Evolutionary conservation across 2,329 filamentous ascomycete species (phyloP), one percentile per base, ranked within the genome.

Genomic region (Colletotrichum echinochloae): DNA sequence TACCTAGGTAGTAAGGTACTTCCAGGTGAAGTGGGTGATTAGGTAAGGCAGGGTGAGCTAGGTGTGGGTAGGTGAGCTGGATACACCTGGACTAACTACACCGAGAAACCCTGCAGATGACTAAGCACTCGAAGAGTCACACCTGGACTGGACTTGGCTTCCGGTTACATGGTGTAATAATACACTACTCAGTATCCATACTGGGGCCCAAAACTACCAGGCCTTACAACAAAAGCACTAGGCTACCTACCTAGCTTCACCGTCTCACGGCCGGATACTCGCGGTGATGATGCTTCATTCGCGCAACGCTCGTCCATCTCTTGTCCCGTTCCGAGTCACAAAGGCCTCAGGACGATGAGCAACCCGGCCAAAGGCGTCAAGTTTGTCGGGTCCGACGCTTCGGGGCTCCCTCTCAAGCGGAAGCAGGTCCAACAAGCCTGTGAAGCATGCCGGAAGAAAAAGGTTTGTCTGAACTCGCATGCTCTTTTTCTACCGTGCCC

Each of bases 381-480:
- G 75, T 90, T 90, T 76, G 85, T 90, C 67, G 86, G 83, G 63
- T 86, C 87, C 16, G 86, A 89, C 77, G 81, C 81, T 7, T 81
- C 81, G 30, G 87, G 87, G 23, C 78, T 89, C 68, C 87, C 87
- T 5, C 80, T 88, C 65, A 90, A 90, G 79, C 81, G 88, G 60
- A 88, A 88, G 73, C 88, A 90, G 75, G 87, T 89, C 28, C 83
- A 85, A 67, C 87, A 89, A 37, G 88, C 88, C 5, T 90, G 88
- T 72, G 80, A 82, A 0, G 78, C 81, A 2, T 90, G 88, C 73
- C 85, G 88, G 5, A 85, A 83, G 59, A 85, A 85, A 71, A 89
- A 89, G 82, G 86, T 86, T 60, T 56, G 76, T n/a, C 9, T 39
- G 37, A 37, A 20, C 23, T 11, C 39, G 23, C 39, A 20, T 51